These are phyloP conservation scores for Erodium texanum DNA, from an alignment of 441 rosid genomes.

Conservation along the genomic window DNA sequence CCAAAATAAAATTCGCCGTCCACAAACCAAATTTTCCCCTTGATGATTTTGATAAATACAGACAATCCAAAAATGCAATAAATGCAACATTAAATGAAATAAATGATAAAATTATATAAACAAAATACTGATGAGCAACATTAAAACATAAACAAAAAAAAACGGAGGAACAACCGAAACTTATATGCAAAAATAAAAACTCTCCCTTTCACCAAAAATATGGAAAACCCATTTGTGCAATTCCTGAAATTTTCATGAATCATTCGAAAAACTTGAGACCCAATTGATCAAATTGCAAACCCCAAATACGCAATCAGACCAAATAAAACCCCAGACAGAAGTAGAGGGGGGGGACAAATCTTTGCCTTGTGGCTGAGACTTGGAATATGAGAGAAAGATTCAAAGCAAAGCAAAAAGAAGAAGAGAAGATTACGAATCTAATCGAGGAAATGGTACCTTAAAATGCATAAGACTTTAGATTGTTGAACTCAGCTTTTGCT, in stretches of 20 bases:
- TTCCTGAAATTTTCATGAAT: neutral
- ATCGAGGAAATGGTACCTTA: conserved; percentile 17
- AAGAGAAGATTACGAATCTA: neutral
- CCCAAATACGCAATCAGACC: neutral
- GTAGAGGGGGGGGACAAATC: neutral
- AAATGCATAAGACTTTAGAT: neutral
- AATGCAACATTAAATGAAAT: too few species aligned
- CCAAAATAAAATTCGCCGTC: too few species aligned
- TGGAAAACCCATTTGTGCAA: neutral
- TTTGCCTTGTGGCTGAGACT: conserved; percentile 27
- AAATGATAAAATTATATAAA: too few species aligned
- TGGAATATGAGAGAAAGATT: conserved; percentile 31
- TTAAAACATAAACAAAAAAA: neutral
- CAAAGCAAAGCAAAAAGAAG: conserved; percentile 20
- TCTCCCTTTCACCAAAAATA: neutral
- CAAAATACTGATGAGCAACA: neutral
- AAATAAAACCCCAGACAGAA: neutral
- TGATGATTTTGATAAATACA: neutral
- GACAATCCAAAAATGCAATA: neutral
- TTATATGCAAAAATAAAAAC: neutral
- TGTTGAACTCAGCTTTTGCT: neutral
- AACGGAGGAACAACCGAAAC: neutral
- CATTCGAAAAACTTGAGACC: conserved; percentile 1
- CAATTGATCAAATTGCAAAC: neutral
- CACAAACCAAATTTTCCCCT: too few species aligned